Evolutionary conservation across 768 basidiomycete species (phyloP).

Genomic region (Scleroderma citrinum): DNA sequence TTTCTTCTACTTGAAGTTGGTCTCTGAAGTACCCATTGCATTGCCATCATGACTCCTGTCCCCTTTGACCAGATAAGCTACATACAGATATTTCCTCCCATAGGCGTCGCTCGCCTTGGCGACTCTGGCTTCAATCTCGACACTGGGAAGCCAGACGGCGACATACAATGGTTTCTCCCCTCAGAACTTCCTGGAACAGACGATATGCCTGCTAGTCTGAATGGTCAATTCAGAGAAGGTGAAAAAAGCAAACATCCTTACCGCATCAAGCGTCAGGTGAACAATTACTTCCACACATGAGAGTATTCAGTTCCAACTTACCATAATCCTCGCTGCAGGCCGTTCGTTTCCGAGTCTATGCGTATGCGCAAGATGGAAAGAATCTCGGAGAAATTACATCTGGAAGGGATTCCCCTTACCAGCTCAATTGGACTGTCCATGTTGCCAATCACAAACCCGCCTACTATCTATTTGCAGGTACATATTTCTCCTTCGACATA

Average conservation of each 20-base stretch:
- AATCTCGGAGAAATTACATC: conserved; percentile 27
- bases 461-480: conserved; percentile 13
- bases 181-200: conserved; percentile 26
- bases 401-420: conserved; percentile 6
- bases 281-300: background rate
- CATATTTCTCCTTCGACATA: background rate
- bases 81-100: conserved; percentile 29
- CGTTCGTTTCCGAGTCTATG: conserved; percentile 30
- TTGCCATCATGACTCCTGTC: too few species aligned
- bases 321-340: conserved; percentile 18
- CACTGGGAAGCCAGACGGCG: conserved; percentile 3
- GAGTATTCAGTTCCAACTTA: background rate
- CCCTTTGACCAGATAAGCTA: background rate
- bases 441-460: conserved; percentile 31
- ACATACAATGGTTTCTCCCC: conserved; percentile 15
- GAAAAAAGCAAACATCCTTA: too few species aligned
- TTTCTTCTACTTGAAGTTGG: background rate
- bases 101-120: conserved; percentile 31
- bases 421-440: conserved; percentile 25
- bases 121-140: conserved; percentile 19
- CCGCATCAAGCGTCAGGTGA: conserved; percentile 27
- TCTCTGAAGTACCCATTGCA: background rate
- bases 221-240: conserved; percentile 15
- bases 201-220: conserved; percentile 9
- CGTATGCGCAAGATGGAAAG: conserved; percentile 18